Conservation (phyloP, 371 early-diverging fungal genomes). For the Apophysomyces sp. region DNA sequence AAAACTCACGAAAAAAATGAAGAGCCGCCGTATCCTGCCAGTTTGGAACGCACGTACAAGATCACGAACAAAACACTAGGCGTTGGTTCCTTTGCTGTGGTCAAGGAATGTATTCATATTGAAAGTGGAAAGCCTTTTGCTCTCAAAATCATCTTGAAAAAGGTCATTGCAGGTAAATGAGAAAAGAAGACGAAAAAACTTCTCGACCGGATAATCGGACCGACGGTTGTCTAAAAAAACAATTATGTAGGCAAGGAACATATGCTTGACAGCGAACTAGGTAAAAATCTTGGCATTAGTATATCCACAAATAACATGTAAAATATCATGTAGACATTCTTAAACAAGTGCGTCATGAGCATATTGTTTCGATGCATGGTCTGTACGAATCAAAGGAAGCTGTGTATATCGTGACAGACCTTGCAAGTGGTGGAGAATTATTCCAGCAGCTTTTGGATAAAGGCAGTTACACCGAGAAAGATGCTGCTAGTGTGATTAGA, state of each 20-base stretch:
- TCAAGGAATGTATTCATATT: conserved; percentile 65
- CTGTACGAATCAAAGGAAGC: conserved; percentile 74
- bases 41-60: conserved; percentile 40
- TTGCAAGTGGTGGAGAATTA: conserved; percentile 84
- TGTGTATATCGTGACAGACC: conserved; percentile 80
- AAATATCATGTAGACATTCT: conserved; percentile 52
- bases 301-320: neutral
- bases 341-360: conserved; percentile 69
- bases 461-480: conserved; percentile 73
- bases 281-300: conserved; percentile 12
- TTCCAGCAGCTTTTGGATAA: conserved; percentile 76
- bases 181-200: neutral
- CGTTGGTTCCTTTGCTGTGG: conserved; percentile 84
- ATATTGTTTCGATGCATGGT: conserved; percentile 78
- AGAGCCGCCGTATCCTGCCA: conserved; percentile 39
- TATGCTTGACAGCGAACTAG: conserved; percentile 85
- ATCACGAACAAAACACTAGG: conserved; percentile 55
- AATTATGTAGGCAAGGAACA: conserved; percentile 62
- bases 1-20: conserved; percentile 47
- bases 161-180: conserved; percentile 50
- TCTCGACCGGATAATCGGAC: conserved; percentile 3
- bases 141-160: conserved; percentile 80
- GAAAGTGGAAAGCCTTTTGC: conserved; percentile 65
- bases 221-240: neutral
- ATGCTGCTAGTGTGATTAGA: conserved; percentile 59